Evolutionary conservation across 305 asterid species (phyloP).

Genomic region (Nicotiana rustica): DNA sequence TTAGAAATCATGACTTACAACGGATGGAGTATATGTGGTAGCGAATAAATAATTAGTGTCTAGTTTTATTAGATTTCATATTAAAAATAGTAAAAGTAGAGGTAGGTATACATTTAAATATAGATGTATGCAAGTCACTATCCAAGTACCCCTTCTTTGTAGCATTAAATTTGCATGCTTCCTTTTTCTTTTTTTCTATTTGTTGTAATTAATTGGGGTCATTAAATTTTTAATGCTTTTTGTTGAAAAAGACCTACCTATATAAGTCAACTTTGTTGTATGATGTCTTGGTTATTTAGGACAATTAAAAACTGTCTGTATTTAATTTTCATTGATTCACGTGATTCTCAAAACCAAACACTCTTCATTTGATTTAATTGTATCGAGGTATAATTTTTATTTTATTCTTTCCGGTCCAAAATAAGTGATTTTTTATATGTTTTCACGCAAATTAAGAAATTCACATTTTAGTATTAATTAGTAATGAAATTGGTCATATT

Average conservation of each 20-base stretch:
- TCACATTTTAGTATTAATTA: too few species aligned
- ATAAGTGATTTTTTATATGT: too few species aligned
- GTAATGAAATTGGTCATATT: too few species aligned
- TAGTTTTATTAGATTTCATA: background rate
- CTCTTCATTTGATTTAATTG: too few species aligned
- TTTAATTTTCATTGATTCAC: background rate
- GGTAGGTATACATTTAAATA: conserved; percentile 14
- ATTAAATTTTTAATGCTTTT: background rate
- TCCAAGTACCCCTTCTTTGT: background rate
- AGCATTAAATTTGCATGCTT: conserved; percentile 24
- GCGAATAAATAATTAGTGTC: background rate
- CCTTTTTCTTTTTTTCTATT: background rate
- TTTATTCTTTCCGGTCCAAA: too few species aligned
- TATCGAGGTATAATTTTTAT: too few species aligned
- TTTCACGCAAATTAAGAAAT: too few species aligned
- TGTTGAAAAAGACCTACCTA: conserved; percentile 23
- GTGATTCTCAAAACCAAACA: background rate
- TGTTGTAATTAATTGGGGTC: background rate
- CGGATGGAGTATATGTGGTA: background rate
- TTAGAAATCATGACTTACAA: too few species aligned
- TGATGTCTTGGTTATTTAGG: background rate
- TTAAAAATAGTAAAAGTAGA: conserved; percentile 13
- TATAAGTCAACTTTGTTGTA: background rate
- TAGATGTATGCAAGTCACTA: background rate
- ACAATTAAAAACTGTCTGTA: background rate